Base-by-base conservation (phyloP, 352 stramenopile species). In the Phytophthora idaei region DNA sequence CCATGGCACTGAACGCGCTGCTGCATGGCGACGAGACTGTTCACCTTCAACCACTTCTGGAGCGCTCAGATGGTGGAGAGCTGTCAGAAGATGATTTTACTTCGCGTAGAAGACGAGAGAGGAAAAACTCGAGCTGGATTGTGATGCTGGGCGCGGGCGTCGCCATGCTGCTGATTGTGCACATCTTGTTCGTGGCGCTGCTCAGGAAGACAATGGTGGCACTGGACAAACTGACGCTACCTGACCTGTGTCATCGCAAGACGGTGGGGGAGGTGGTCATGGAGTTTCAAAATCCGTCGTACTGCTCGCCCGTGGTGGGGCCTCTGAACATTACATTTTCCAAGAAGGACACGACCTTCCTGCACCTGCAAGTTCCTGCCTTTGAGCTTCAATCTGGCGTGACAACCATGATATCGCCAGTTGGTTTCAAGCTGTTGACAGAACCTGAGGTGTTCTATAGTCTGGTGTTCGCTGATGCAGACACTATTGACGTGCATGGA, bases 281-380 rank as follows among this genome's bases (percentile, higher is more conserved):
- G 36, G 64, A 80, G 56, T 82, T 92, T 57, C 61, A 83, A 28
- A 95, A 95, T 53, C 87, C 87, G 57, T 93, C 85, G 32, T 93
- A 91, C 52, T 95, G 87, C 63, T 76, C 78, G 31, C 87, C 87
- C 0, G 65, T 76, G 3, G 61, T 95, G 31, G 83, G 85, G 0
- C 75, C 82, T n/a, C 42, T 93, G 45, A 68, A 69, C 29, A 61
- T 92, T 34, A 78, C 62, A 6, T 79, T 94, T 37, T 51, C 64
- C 8, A 91, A 87, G 68, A 85, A 90, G 54, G 57, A 53, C 4
- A 87, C 72, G 27, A 29, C 62, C 37, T 75, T 94, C 32, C 60
- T 94, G 11, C 56, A 74, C 15, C 29, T 92, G 3, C 61, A 76
- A 11, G 49, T 86, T 5, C 83, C 84, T 34, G 61, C 63, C 11